Evolutionary conservation across 1,284 basidiomycete species (phyloP).

Genomic region (Papiliotrema terrestris): DNA sequence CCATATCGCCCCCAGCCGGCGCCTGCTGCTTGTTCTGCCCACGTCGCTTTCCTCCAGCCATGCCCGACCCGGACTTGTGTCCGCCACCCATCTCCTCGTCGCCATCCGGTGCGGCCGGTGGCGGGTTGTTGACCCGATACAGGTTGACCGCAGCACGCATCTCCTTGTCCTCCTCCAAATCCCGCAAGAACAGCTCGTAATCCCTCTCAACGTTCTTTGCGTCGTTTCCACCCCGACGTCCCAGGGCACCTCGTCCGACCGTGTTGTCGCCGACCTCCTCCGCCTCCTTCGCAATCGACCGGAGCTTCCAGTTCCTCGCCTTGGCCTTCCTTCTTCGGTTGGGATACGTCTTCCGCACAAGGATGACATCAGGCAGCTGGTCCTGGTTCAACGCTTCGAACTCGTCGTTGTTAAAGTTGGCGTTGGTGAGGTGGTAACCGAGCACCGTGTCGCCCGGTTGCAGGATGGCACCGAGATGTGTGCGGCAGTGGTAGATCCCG

Average conservation of each 20-base stretch:
- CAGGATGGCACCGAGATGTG: slow-evolving; percentile 89
- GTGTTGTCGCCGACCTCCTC: slow-evolving; percentile 65
- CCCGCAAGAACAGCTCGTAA: slow-evolving; percentile 92
- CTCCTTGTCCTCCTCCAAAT: slow-evolving; percentile 95
- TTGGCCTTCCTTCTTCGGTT: slow-evolving; percentile 88
- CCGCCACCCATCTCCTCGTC: slow-evolving; percentile 39
- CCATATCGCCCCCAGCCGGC: slow-evolving; percentile 51
- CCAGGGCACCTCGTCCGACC: slow-evolving; percentile 74
- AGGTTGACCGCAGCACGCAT: slow-evolving; percentile 84
- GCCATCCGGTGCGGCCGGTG: slow-evolving; percentile 42
- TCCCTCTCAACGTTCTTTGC: slow-evolving; percentile 92
- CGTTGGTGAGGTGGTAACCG: slow-evolving; percentile 81
- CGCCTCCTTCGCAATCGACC: slow-evolving; percentile 90
- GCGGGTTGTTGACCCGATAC: slow-evolving; percentile 61
- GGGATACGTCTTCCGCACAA: slow-evolving; percentile 95
- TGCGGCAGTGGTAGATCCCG: slow-evolving; percentile 92
- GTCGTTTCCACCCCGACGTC: slow-evolving; percentile 84
- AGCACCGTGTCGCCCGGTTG: slow-evolving; percentile 92
- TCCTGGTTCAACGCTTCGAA: slow-evolving; percentile 72
- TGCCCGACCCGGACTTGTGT: slow-evolving; percentile 53
- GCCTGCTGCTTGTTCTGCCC: slow-evolving; percentile 50
- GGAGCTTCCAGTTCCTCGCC: slow-evolving; percentile 80
- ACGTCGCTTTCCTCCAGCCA: slow-evolving; percentile 55
- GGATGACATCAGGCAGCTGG: slow-evolving; percentile 83
- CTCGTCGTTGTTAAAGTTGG: slow-evolving; percentile 90